Conservation (phyloP, 2,329 filamentous ascomycete genomes). For the Fusarium burgessii region DNA sequence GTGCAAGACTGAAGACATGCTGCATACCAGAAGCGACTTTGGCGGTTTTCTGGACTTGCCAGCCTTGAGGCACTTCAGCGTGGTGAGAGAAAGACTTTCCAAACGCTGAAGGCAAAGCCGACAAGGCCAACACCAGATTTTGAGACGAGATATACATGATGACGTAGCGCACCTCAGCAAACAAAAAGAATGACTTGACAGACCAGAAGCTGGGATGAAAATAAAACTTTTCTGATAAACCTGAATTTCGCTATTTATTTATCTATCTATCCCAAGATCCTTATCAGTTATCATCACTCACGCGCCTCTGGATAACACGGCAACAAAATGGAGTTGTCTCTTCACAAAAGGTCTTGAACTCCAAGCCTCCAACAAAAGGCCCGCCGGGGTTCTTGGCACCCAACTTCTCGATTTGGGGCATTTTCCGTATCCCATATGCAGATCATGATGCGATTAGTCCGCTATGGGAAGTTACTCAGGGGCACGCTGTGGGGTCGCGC, state of each 20-base stretch:
- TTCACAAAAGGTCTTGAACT: background rate
- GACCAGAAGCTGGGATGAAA: background rate
- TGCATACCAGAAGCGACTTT: constrained; percentile 5
- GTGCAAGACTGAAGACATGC: constrained; percentile 31
- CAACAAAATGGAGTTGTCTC: constrained; percentile 9
- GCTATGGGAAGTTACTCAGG: constrained; percentile 15
- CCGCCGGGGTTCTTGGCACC: constrained; percentile 21
- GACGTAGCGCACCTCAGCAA: background rate
- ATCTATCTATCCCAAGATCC: background rate
- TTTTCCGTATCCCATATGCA: constrained; percentile 11
- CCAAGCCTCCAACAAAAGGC: constrained; percentile 9
- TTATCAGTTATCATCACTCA: background rate
- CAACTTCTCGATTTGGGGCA: constrained; percentile 25
- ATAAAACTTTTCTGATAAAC: fast-evolving
- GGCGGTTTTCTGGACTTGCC: constrained; percentile 9
- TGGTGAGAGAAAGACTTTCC: constrained; percentile 29
- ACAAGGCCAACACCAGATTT: constrained; percentile 10
- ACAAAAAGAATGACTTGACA: background rate
- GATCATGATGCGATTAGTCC: constrained; percentile 14
- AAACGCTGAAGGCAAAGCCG: constrained; percentile 3
- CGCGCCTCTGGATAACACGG: constrained; percentile 28
- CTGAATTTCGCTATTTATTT: background rate
- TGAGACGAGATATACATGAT: constrained; percentile 23
- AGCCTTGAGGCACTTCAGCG: constrained; percentile 2
- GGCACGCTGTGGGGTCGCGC: constrained; percentile 2